phyloP scores from a whole-genome alignment of 202 grass and related monocot species.

The Schoenoplectus triqueter region DNA sequence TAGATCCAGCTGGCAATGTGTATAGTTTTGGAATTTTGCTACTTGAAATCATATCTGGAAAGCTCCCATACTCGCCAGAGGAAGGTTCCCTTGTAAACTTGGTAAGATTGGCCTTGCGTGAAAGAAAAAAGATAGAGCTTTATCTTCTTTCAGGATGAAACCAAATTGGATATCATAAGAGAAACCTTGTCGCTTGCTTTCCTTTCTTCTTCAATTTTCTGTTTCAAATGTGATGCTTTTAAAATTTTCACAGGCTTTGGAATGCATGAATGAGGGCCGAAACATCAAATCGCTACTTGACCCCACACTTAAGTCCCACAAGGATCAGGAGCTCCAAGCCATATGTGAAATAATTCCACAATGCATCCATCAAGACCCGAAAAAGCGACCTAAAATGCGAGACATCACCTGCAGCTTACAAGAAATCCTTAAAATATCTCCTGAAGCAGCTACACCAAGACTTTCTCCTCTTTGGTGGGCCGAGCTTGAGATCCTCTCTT shows the following conservation, averaged over 20 bases:
- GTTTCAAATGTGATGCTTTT: not conserved
- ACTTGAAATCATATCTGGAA: slow-evolving; percentile 94
- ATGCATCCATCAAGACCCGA: slow-evolving; percentile 65
- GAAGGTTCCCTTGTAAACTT: slow-evolving; percentile 66
- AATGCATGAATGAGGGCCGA: slow-evolving; percentile 61
- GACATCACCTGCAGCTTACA: slow-evolving; percentile 63
- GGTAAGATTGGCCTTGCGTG: slow-evolving; percentile 47
- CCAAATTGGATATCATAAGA: not conserved
- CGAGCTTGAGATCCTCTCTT: slow-evolving; percentile 98
- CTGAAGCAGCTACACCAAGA: slow-evolving; percentile 81
- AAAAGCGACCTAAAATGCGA: slow-evolving; percentile 74
- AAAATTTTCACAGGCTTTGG: slow-evolving; percentile 56
- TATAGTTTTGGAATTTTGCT: slow-evolving; percentile 84
- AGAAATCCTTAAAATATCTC: slow-evolving; percentile 62
- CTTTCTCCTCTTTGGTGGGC: slow-evolving; percentile 99
- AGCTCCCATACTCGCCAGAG: slow-evolving; percentile 62
- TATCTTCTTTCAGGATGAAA: not conserved
- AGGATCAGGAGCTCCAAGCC: slow-evolving; percentile 68
- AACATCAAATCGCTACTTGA: slow-evolving; percentile 70
- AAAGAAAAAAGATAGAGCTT: not conserved
- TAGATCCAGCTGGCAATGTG: slow-evolving; percentile 79
- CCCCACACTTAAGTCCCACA: slow-evolving; percentile 70
- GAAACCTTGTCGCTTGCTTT: not conserved
- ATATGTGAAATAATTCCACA: slow-evolving; percentile 76
- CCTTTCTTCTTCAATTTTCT: not conserved